A percentile compares a stretch with the other conserved stretches of the same genome.
These are phyloP conservation scores for Elsinoe australis DNA, from an alignment of 2,329 filamentous ascomycete species.

Conservation along the genomic window DNA sequence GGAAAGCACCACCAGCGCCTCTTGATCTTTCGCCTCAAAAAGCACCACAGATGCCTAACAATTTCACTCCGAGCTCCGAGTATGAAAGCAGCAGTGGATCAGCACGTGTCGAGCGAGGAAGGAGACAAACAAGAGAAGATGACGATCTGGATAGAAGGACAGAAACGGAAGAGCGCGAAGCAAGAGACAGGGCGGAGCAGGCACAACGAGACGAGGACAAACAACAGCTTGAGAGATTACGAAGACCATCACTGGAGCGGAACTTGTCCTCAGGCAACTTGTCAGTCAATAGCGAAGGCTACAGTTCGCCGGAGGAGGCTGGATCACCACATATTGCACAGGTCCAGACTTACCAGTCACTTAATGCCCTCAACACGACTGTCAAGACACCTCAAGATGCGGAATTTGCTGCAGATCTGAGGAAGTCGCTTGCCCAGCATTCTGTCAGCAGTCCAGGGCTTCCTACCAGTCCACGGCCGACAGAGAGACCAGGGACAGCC, in stretches of 20 bases:
- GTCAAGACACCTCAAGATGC: conserved; percentile 12
- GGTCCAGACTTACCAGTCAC: conserved; percentile 21
- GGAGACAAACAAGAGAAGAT: conserved; percentile 77
- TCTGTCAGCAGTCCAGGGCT: conserved; percentile 56
- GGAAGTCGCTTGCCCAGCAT: conserved; percentile 29
- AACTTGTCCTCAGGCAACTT: conserved; percentile 5
- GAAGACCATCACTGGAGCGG: conserved; percentile 23
- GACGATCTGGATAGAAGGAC: conserved; percentile 73
- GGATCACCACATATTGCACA: conserved; percentile 20
- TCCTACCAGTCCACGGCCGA: conserved; percentile 54
- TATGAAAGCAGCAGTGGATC: conserved; percentile 60
- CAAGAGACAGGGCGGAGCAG: conserved; percentile 65
- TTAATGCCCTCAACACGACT: conserved; percentile 17
- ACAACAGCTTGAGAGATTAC: conserved; percentile 31
- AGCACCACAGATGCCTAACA: conserved; percentile 39
- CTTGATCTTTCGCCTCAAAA: conserved; percentile 54
- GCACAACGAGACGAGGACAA: conserved; percentile 47
- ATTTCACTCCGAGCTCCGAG: conserved; percentile 60
- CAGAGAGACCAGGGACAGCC: conserved; percentile 46
- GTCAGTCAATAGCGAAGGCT: conserved; percentile 12
- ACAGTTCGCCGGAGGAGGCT: conserved; percentile 17
- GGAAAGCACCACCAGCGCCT: conserved; percentile 80
- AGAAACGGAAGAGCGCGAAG: conserved; percentile 58
- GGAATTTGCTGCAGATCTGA: conserved; percentile 1
- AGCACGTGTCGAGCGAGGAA: conserved; percentile 48